Evolutionary conservation across 306 rosid genomes (phyloP).

Genomic region (Pueraria montana): DNA sequence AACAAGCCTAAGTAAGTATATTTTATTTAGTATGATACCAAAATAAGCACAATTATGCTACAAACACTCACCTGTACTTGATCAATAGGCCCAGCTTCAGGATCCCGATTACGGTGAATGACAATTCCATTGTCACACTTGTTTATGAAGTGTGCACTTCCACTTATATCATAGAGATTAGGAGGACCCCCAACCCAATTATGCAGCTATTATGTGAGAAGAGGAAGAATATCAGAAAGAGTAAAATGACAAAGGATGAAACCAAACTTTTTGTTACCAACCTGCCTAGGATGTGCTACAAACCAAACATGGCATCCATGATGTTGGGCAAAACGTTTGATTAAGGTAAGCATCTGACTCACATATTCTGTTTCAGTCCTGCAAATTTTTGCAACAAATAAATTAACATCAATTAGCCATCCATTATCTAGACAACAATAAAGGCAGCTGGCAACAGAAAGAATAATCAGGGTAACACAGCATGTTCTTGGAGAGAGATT

Average conservation of each 20-base stretch:
- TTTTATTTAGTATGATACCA: conserved; percentile 33
- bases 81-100: conserved; percentile 81
- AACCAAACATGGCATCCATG: conserved; percentile 98
- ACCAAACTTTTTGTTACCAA: conserved; percentile 41
- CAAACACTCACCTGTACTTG: conserved; percentile 73
- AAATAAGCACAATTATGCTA: not conserved
- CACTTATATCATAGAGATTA: conserved; percentile 93
- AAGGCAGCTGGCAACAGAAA: conserved; percentile 2
- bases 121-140: conserved; percentile 97
- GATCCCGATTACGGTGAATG: conserved; percentile 91
- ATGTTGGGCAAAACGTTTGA: conserved; percentile 95
- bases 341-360: conserved; percentile 91
- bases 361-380: conserved; percentile 98
- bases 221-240: conserved; percentile 43
- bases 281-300: conserved; percentile 99
- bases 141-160: conserved; percentile 94
- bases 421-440: conserved; percentile 9
- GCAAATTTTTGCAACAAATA: conserved; percentile 41
- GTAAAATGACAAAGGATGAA: conserved; percentile 12
- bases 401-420: conserved; percentile 10
- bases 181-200: conserved; percentile 86
- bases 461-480: conserved; percentile 15
- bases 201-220: conserved; percentile 67
- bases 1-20: conserved; percentile 41
- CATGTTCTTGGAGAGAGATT: conserved; percentile 13